Conservation (phyloP, 2,329 filamentous ascomycete species). For the Ophiostoma piceae region DNA sequence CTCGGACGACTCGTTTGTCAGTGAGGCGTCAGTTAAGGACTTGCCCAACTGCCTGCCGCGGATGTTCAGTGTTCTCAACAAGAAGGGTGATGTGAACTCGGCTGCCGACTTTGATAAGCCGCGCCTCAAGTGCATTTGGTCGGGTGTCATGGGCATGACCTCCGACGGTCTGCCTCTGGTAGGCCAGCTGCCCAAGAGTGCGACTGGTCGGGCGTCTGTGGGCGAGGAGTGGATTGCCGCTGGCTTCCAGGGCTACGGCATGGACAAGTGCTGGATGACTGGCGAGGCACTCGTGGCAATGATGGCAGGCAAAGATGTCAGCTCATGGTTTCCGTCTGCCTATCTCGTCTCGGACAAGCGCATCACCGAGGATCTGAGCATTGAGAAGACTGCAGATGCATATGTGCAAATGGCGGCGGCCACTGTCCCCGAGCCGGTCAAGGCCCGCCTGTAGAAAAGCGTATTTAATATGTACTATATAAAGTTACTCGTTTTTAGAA, state of each 20-base stretch:
- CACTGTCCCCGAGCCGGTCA: background rate
- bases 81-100: background rate
- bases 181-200: slow-evolving; percentile 15
- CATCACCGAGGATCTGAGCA: background rate
- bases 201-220: background rate
- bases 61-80: slow-evolving; percentile 18
- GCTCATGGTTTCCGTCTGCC: slow-evolving; percentile 3
- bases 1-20: slow-evolving; percentile 19
- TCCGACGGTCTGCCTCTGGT: slow-evolving; percentile 24
- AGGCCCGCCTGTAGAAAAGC: background rate
- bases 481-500: too few species aligned
- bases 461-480: background rate
- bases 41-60: background rate
- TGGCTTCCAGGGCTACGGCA: slow-evolving; percentile 29
- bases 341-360: slow-evolving; percentile 9
- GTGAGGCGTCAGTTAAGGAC: background rate
- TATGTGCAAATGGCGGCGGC: slow-evolving; percentile 3
- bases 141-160: slow-evolving; percentile 24
- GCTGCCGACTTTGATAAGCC: background rate
- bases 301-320: slow-evolving; percentile 8
- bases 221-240: slow-evolving; percentile 28
- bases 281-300: slow-evolving; percentile 24
- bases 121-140: slow-evolving; percentile 19
- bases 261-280: slow-evolving; percentile 28
- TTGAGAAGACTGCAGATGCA: background rate